Percentiles rank a stretch among this genome's conserved stretches.
These are phyloP conservation scores for Solanum sitiens DNA, from an alignment of 257 asterid genomes.

Conservation along the genomic window DNA sequence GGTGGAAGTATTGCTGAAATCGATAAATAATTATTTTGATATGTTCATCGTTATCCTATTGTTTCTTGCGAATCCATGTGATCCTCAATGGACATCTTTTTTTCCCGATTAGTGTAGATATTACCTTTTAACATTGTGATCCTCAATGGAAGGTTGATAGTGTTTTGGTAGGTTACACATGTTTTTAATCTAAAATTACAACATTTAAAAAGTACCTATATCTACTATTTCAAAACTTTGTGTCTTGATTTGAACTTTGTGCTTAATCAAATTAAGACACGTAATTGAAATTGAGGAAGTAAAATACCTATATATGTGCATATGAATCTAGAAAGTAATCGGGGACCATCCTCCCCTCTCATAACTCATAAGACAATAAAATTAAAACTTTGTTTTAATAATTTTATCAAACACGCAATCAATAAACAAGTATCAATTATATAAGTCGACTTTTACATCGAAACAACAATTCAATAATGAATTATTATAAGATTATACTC, in stretches of 20 bases:
- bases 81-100: background rate
- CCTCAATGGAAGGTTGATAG: background rate
- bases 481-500: conserved; percentile 1
- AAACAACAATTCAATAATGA: background rate
- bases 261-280: background rate
- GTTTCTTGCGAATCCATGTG: background rate
- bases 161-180: background rate
- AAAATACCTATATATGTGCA: no score
- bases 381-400: background rate
- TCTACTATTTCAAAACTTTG: background rate
- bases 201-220: background rate
- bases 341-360: no score
- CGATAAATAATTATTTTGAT: background rate
- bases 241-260: no score
- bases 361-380: background rate
- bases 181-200: no score
- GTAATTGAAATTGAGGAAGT: background rate
- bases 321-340: no score
- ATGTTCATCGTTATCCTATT: background rate
- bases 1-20: background rate
- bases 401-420: background rate
- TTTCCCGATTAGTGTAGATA: no score
- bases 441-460: background rate
- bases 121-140: background rate
- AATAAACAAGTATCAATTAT: background rate